Conservation (phyloP, 2,329 filamentous ascomycete genomes). For the Aspergillus sergii region DNA sequence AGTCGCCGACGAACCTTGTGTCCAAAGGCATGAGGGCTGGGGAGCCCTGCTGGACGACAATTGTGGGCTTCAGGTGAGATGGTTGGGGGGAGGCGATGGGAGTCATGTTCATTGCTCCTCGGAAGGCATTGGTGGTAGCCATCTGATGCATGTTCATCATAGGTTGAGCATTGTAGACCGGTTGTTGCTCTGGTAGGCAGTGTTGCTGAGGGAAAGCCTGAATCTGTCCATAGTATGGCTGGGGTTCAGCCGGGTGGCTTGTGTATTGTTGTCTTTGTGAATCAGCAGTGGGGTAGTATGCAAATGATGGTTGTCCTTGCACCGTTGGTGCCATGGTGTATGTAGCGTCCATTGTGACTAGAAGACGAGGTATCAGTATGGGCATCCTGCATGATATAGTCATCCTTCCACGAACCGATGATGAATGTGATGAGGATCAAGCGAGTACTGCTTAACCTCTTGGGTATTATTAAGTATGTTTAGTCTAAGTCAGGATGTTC, state of each 20-base stretch:
- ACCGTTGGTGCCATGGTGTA: conserved; percentile 54
- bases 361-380: conserved; percentile 11
- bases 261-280: conserved; percentile 75
- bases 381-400: background rate
- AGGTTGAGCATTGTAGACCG: conserved; percentile 42
- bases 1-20: conserved; percentile 68
- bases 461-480: conserved; percentile 16
- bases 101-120: conserved; percentile 55
- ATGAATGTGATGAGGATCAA: conserved; percentile 3
- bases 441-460: conserved; percentile 16
- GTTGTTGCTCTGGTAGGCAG: conserved; percentile 33
- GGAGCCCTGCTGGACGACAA: conserved; percentile 64
- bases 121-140: conserved; percentile 45
- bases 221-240: conserved; percentile 47
- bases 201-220: conserved; percentile 34
- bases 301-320: conserved; percentile 76
- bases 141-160: conserved; percentile 50
- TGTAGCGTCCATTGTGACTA: conserved; percentile 65
- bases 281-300: conserved; percentile 82
- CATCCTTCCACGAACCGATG: conserved; percentile 11
- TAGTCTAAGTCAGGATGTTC: conserved; percentile 14
- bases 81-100: conserved; percentile 76
- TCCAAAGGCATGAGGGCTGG: conserved; percentile 65
- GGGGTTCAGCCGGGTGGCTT: conserved; percentile 59
- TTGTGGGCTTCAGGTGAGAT: conserved; percentile 73